Conservation (phyloP, 176 grass and related monocot species). For the bread wheat (Triticum aestivum) region IWGSC_CS_RefSeq_v2.1 NC_057807.1:640413496-640413995, state of each 20-base stretch:
- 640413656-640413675: neutral
- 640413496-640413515: neutral
- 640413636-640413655: no score
- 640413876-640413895: neutral
- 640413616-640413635: no score
- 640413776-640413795: neutral
- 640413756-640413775: neutral
- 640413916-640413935: neutral
- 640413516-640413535: no score
- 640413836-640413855: neutral
- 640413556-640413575: neutral
- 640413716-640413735: neutral
- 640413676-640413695: neutral
- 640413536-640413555: neutral
- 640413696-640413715: neutral
- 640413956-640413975: neutral
- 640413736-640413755: neutral
- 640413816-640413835: slow-evolving; percentile 15
- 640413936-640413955: neutral
- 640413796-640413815: neutral
- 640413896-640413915: neutral
- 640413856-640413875: neutral
- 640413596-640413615: no score
- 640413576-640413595: no score
- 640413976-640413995: neutral